Evolutionary conservation across 306 rosid species (phyloP).

Genomic region (Dalbergia cochinchinensis): DNA sequence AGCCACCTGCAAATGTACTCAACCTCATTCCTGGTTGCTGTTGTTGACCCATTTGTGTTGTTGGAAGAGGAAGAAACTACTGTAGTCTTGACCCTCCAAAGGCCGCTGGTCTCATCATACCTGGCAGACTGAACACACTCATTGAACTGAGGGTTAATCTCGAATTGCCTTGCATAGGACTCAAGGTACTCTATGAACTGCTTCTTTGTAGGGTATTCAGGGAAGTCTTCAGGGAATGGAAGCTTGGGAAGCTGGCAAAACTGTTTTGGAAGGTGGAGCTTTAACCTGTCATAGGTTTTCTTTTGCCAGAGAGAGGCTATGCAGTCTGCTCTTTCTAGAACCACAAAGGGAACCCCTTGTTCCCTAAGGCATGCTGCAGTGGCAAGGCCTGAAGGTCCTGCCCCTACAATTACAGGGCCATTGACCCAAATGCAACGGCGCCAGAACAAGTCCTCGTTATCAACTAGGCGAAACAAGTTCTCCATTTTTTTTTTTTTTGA

Average conservation of each 20-base stretch:
- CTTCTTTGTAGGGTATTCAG: constrained; percentile 81
- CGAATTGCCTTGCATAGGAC: constrained; percentile 62
- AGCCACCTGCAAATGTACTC: constrained; percentile 96
- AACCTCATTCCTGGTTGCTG: constrained; percentile 46
- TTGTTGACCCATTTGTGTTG: not conserved
- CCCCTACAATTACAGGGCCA: constrained; percentile 94
- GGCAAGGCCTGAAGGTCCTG: constrained; percentile 94
- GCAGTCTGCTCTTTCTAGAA: constrained; percentile 82
- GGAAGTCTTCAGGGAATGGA: constrained; percentile 81
- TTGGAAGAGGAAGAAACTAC: constrained; percentile 32
- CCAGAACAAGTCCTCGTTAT: constrained; percentile 62
- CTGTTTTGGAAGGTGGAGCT: constrained; percentile 92
- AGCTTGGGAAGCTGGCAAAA: constrained; percentile 87
- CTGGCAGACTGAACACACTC: constrained; percentile 79
- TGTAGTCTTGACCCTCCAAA: constrained; percentile 78
- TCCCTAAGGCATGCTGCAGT: constrained; percentile 89
- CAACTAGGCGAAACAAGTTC: constrained; percentile 64
- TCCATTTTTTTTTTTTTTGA: constrained; percentile 60
- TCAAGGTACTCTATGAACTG: constrained; percentile 87
- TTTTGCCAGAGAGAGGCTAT: constrained; percentile 91
- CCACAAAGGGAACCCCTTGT: constrained; percentile 84
- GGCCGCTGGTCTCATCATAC: constrained; percentile 73
- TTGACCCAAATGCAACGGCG: constrained; percentile 83
- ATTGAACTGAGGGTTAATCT: constrained; percentile 81
- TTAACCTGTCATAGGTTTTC: constrained; percentile 84